Conservation (phyloP, 2,329 filamentous ascomycete species). For the Pleomassaria siparia region DNA sequence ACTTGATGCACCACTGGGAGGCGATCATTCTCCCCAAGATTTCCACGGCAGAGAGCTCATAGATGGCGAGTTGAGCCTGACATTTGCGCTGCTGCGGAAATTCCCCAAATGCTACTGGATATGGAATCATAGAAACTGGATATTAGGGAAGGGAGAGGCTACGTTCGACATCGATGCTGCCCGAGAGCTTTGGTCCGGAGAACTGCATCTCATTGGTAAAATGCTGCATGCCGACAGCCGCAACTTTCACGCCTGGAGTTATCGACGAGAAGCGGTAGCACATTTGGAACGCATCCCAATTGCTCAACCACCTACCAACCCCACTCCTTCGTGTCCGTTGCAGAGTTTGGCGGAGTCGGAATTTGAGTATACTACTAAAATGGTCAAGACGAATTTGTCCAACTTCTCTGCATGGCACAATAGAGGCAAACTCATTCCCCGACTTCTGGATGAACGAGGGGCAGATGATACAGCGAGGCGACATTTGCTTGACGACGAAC, state of each 20-base stretch:
- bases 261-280: slow-evolving; percentile 76
- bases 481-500: slow-evolving; percentile 74
- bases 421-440: slow-evolving; percentile 78
- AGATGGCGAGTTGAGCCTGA: slow-evolving; percentile 74
- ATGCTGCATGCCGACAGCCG: slow-evolving; percentile 85
- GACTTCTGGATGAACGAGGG: slow-evolving; percentile 69
- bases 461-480: slow-evolving; percentile 65
- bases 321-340: not conserved
- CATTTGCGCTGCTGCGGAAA: slow-evolving; percentile 78
- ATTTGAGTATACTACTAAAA: slow-evolving; percentile 86
- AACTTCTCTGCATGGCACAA: slow-evolving; percentile 99
- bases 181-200: slow-evolving; percentile 75
- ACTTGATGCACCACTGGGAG: slow-evolving; percentile 45
- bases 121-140: slow-evolving; percentile 93
- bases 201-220: slow-evolving; percentile 79
- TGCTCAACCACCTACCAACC: slow-evolving; percentile 3
- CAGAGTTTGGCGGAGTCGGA: slow-evolving; percentile 74
- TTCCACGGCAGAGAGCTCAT: slow-evolving; percentile 56
- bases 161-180: slow-evolving; percentile 61
- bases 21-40: slow-evolving; percentile 2
- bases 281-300: slow-evolving; percentile 64
- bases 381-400: slow-evolving; percentile 81
- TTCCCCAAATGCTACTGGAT: slow-evolving; percentile 99
- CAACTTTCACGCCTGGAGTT: slow-evolving; percentile 97
- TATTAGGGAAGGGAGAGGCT: slow-evolving; percentile 70